Evolutionary conservation across 2,329 filamentous ascomycete genomes (phyloP).

Genomic region (Rugonectria rugulosa): DNA sequence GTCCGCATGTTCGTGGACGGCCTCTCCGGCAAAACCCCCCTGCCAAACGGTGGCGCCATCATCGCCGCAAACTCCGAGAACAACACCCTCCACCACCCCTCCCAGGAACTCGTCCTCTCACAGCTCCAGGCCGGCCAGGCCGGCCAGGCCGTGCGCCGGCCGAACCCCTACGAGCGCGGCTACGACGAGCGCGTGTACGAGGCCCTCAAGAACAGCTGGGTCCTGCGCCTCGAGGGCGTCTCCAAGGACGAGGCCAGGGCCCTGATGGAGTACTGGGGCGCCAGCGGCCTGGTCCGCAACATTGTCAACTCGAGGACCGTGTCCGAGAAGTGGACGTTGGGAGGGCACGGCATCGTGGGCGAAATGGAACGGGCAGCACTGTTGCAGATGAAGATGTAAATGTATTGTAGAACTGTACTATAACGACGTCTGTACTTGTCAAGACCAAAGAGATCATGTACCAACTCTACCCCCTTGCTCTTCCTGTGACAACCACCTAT

Average conservation of each 20-base stretch:
- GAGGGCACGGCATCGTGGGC: constrained; percentile 81
- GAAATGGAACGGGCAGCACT: constrained; percentile 78
- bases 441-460: constrained; percentile 22
- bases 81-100: constrained; percentile 70
- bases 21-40: constrained; percentile 64
- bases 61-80: constrained; percentile 77
- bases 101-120: constrained; percentile 72
- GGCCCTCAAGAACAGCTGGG: constrained; percentile 56
- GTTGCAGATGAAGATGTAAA: constrained; percentile 56
- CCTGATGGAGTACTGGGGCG: constrained; percentile 93
- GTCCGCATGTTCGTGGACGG: constrained; percentile 78
- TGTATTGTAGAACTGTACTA: constrained; percentile 41
- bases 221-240: constrained; percentile 71
- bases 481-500: no score
- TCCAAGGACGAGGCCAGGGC: constrained; percentile 77
- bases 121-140: constrained; percentile 58
- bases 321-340: constrained; percentile 83
- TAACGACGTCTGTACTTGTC: constrained; percentile 35
- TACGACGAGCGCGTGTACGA: constrained; percentile 67
- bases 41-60: constrained; percentile 79
- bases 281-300: constrained; percentile 79
- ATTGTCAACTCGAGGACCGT: constrained; percentile 75
- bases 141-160: constrained; percentile 46
- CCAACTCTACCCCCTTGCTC: background rate
- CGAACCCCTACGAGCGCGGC: constrained; percentile 61